Percentiles rank a stretch among this genome's conserved stretches.
These are phyloP conservation scores for Raffaelea albimanens DNA, from an alignment of 2,329 filamentous ascomycete genomes.

Conservation along the genomic window DNA sequence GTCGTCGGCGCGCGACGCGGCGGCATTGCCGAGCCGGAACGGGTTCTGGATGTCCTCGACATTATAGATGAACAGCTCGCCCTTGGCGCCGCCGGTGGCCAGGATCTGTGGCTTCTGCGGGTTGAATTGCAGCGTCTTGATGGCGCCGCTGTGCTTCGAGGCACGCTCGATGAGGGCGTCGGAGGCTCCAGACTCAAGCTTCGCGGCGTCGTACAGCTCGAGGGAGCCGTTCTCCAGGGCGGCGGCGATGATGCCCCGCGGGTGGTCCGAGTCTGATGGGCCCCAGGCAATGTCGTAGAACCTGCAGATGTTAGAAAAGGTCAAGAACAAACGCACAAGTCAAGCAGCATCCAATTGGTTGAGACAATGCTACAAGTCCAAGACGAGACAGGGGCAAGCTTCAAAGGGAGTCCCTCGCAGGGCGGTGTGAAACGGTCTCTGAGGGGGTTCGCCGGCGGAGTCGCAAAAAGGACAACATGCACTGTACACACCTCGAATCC, in stretches of 20 bases:
- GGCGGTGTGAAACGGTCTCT: no score
- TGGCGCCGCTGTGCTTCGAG: constrained; percentile 81
- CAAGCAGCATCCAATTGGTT: no score
- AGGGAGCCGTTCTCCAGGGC: constrained; percentile 90
- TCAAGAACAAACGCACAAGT: no score
- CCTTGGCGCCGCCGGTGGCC: constrained; percentile 86
- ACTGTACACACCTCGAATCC: constrained; percentile 65
- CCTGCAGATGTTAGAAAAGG: constrained; percentile 33
- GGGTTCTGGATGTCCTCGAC: constrained; percentile 81
- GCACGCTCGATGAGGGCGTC: constrained; percentile 81
- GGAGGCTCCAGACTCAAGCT: constrained; percentile 45
- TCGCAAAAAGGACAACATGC: no score
- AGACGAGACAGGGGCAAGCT: neutral
- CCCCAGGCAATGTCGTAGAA: constrained; percentile 98
- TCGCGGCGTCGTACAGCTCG: constrained; percentile 84
- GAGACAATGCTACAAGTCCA: constrained; percentile 15
- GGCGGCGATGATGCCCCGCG: constrained; percentile 84
- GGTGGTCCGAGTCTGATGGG: constrained; percentile 65
- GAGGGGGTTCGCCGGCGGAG: no score
- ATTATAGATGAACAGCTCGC: constrained; percentile 93
- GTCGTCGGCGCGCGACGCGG: constrained; percentile 83
- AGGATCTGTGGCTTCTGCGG: constrained; percentile 83
- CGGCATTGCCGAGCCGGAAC: constrained; percentile 71
- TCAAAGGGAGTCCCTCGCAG: no score
- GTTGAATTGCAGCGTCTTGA: constrained; percentile 96